These are phyloP conservation scores for Papilionanthe hybrid DNA, from an alignment of 116 monocot species.

Conservation along the genomic window DNA sequence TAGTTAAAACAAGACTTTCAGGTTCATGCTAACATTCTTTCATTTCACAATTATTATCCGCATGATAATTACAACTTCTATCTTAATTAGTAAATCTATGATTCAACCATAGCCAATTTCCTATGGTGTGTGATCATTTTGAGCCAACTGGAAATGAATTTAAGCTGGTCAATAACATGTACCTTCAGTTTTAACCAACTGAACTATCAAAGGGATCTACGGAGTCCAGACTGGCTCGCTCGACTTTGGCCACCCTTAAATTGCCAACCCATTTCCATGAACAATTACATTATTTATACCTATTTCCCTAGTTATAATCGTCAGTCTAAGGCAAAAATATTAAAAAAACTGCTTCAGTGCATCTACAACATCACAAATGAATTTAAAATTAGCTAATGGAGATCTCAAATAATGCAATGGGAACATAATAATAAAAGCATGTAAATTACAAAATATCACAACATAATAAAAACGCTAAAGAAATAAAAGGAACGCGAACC, in stretches of 20 bases:
- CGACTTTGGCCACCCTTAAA: not conserved
- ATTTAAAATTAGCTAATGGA: not conserved
- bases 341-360: not conserved
- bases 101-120: not conserved
- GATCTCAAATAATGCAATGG: not conserved
- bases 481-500: constrained; percentile 31
- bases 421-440: not conserved
- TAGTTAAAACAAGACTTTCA: not conserved
- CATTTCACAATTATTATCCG: not conserved
- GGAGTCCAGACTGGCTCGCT: not conserved
- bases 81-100: not conserved
- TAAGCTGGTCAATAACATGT: not conserved
- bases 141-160: not conserved
- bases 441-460: not conserved
- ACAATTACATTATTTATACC: not conserved
- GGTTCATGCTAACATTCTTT: not conserved
- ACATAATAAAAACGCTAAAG: not conserved
- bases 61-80: not conserved
- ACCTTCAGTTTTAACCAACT: not conserved
- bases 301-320: not conserved
- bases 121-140: too few relatives aligned
- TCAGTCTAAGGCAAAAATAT: not conserved
- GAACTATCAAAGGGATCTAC: not conserved
- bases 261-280: not conserved
- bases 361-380: not conserved